Evolutionary conservation across 1,284 basidiomycete species (phyloP), one percentile per base, ranked within the genome.

Genomic region (Hemileia vastatrix): DNA sequence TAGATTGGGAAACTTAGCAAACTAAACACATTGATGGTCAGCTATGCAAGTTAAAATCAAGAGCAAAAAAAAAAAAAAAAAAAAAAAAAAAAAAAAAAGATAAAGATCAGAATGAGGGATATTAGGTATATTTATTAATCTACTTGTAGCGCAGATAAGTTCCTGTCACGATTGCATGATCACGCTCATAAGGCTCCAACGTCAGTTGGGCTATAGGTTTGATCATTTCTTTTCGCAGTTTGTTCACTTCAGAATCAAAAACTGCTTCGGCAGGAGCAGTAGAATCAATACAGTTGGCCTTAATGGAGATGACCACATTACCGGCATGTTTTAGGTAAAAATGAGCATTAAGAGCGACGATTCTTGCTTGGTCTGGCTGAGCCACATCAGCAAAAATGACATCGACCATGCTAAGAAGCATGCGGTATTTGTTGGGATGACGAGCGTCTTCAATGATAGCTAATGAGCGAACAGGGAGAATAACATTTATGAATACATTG

Each of bases 241-340:
- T 84, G 77, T 92, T 85, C 61, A 97, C 88, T 78, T 98, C 91
- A 58, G 82, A 80, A 2, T 89, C 87, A 72, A 97, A 98, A 45
- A 97, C 88, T 23, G 85, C 86, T 69, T 92, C 90, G 15, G 94
- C 86, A 1, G 88, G 84, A 3, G 84, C 84, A 27, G 93, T 96
- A 57, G 91, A 97, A 79, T 99, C 95, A 78, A 99, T 89, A 82
- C 94, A 99, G 76, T 89, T 93, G 53, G 95, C 95, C 82, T 99
- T 99, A 84, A 99, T 96, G 64, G 93, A 97, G 72, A 99, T 93
- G 72, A 99, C 84, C 68, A 85, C 82, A 73, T 95, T 89, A 3
- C 95, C 94, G 48, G 83, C 84, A 77, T 95, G 87, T 79, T 95
- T 96, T 68, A 99, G 82, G 86, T 98, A 99, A 77, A 87, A 86